Base-by-base conservation (phyloP, 768 basidiomycete genomes). In the Lentinus brumalis region DNA sequence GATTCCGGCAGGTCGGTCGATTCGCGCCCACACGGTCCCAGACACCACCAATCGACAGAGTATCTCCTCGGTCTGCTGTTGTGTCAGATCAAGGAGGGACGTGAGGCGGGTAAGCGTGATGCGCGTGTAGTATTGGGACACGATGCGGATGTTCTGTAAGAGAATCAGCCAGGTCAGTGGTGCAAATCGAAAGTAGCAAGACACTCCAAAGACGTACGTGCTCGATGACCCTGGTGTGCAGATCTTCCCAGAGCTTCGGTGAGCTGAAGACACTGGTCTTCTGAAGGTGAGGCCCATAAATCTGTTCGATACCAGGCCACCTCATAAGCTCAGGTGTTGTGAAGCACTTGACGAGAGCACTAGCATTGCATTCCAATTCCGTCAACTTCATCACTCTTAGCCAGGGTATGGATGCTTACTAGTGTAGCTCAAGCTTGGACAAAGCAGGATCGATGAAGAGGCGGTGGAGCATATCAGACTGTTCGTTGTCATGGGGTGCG, bases 181-280 rank as follows among this genome's bases (percentile, higher is more conserved):
- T 56, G 50, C 55, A 26, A 26, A 26, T 46, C 16, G 11, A 44
- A 9, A 29, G 4, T n/a, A 16, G 44, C 21, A 40, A 8, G 26
- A 54, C 5, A 21, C 5, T 16, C 39, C 18, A 12, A 4, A 8
- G 7, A 82, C 90, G 59, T 75, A 96, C 96, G 75, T 99, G 96
- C 75, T 99, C 96, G 59, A 98, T 92, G 39, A 98, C 93, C 21
- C 97, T 88, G 32, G 89, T 92, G 70, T 98, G 96, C 30, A 99
- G 81, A 69, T 96, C 94, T 70, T 97, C 92, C 94, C 95, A 98
- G 61, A 91, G 83, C 67, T 92, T 88, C 67, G 87, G 83, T 30
- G 79, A 75, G 18, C 81, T 81, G 71, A 98, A 98, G 5, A 98
- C 91, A 10, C 85, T 83, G 1, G 94, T 94, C 70, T 84, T 83